Base-by-base conservation (phyloP, 75 land plant genomes). In the Pinus albicaulis region DNA sequence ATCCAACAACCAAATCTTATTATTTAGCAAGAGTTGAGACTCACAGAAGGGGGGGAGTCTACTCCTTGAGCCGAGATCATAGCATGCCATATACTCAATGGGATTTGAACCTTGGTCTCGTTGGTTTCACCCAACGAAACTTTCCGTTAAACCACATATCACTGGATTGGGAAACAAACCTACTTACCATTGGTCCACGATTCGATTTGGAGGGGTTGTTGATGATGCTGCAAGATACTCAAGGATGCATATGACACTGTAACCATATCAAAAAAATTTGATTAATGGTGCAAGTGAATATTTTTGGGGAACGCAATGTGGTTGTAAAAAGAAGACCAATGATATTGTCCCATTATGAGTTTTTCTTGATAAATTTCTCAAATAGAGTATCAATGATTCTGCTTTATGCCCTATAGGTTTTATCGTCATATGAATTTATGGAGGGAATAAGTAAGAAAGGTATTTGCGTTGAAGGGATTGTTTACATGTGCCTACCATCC, bases 211-310 rank as follows among this genome's bases (percentile, higher is more conserved):
- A 80, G 99, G 99, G n/a, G 98, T 98, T 44, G 86, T 97, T 86
- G 99, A 97, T 87, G 99, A 95, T 89, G 98, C 99, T 77, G 99
- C 99, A 74, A 86, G 98, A 59, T 97, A 97, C 84, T 97, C 75
- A 97, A 97, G 83, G 98, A 97, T 85, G 98, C 99, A 23, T 91
- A 85, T 85, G 98, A 97, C 63, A 87, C 76, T 82, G 97, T 90
- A 36, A 85, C 63, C 10, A 26, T 55, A 19, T 36, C 4, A 38
- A 34, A 38, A 38, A 38, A 10, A 20, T 7, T 36, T 38, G 52
- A 68, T 31, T 17, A 38, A 68, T 68, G 52, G 23, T 8, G 22
- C 52, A 68, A 68, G 24, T 64, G 28, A 28, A 64, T 31, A 6
- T 28, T 64, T 31, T 16, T 58, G 60, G 62, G 62, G 22, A 59